Base-by-base conservation (phyloP, 768 basidiomycete genomes). In the Suillus weaverae region DNA sequence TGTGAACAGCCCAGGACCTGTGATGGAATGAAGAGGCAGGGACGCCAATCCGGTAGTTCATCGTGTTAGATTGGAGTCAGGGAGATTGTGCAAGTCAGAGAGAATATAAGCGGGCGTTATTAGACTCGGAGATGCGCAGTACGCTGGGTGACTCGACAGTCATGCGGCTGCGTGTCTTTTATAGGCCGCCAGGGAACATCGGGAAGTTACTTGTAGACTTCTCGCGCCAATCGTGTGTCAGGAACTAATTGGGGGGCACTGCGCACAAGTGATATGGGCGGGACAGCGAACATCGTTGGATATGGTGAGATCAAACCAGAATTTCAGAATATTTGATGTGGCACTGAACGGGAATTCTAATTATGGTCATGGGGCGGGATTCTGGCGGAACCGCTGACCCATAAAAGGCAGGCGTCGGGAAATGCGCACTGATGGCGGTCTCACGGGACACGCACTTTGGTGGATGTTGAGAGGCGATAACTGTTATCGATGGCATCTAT, bases 231-330 rank as follows among this genome's bases (percentile, higher is more conserved):
- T 43, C 44, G 39, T 22, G 35, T 6, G 8, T 57, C 56, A 8
- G 18, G 26, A 20, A 1, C 5, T 33, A 33, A 57, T 39, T 57
- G 56, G 56, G 22, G 9, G 30, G 18, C 18, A 10, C 38, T 41
- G 64, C 18, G 63, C 32, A 70, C 63, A 33, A 22, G n/a, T 62
- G 61, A 10, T 26, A 57, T 46, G 46, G 74, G 74, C 75, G 76
- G 76, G 72, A 71, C 60, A 63, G 68, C 70, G 74, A 54, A 70
- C 71, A 48, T 70, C 67, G 73, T 30, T 64, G 69, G 54, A 67
- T 60, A 65, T 53, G 69, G 54, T 60, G 66, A 68, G 35, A 64
- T 63, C 62, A 60, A 68, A 64, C 41, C 62, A 39, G 59, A 43
- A 60, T 14, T n/a, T 5, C 4, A 57, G 36, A 38, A 57, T 16